These are phyloP conservation scores for Xanthoconium stramineum DNA, from an alignment of 768 basidiomycete genomes.

Conservation along the genomic window DNA sequence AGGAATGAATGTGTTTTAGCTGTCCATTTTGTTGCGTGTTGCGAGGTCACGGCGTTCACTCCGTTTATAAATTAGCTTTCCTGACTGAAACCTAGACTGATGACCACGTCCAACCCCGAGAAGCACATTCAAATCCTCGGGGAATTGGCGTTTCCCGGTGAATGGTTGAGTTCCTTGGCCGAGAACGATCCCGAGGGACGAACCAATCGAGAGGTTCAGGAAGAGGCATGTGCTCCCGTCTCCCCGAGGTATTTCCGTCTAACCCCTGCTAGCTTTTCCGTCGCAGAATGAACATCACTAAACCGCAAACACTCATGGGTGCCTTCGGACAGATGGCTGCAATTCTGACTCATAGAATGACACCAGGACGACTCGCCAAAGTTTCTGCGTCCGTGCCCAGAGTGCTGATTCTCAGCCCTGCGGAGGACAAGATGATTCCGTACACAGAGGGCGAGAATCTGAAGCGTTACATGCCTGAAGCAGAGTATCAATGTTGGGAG, in stretches of 20 bases:
- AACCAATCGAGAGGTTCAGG: constrained; percentile 62
- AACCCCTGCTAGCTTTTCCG: constrained; percentile 24
- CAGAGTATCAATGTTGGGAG: constrained; percentile 54
- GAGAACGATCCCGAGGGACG: constrained; percentile 52
- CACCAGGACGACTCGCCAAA: constrained; percentile 41
- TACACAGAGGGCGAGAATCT: constrained; percentile 50
- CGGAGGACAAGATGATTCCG: constrained; percentile 57
- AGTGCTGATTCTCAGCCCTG: constrained; percentile 62
- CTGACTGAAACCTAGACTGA: constrained; percentile 32
- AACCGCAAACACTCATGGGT: constrained; percentile 60
- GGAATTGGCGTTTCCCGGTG: constrained; percentile 54
- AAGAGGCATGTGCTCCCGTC: constrained; percentile 39
- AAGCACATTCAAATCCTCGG: constrained; percentile 49
- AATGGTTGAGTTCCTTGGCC: constrained; percentile 59
- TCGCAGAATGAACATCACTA: constrained; percentile 47
- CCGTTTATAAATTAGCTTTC: background rate
- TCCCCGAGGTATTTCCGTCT: background rate
- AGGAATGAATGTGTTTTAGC: constrained; percentile 29
- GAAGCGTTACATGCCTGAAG: constrained; percentile 54
- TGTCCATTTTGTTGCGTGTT: constrained; percentile 37
- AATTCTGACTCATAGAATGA: constrained; percentile 58
- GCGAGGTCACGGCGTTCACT: constrained; percentile 26
- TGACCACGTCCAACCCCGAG: constrained; percentile 36
- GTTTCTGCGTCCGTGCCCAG: constrained; percentile 62
- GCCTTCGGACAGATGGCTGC: constrained; percentile 73